Conservation (phyloP, 2,329 filamentous ascomycete species). For the Pezicula carpinea region DNA sequence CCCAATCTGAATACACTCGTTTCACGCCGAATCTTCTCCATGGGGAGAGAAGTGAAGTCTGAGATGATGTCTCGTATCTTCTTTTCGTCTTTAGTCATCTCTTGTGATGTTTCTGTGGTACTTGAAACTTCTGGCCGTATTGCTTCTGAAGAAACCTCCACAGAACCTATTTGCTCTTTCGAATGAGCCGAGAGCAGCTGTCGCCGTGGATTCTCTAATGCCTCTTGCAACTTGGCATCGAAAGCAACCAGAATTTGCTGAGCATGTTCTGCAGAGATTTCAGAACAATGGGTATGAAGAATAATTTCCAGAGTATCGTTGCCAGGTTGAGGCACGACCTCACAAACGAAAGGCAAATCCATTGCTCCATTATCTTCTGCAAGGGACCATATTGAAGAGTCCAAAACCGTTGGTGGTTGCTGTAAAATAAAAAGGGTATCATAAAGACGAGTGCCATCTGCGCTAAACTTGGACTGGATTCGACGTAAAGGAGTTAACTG, state of each 20-base stretch:
- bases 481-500: conserved; percentile 72
- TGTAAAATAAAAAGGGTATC: conserved; percentile 80
- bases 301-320: conserved; percentile 51
- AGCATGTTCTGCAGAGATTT: conserved; percentile 19
- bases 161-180: conserved; percentile 17
- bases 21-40: conserved; percentile 46
- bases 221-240: conserved; percentile 15
- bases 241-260: conserved; percentile 17
- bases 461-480: conserved; percentile 52
- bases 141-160: conserved; percentile 3
- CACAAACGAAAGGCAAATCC: conserved; percentile 75
- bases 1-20: conserved; percentile 86
- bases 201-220: conserved; percentile 23
- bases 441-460: conserved; percentile 57
- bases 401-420: conserved; percentile 53
- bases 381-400: conserved; percentile 50
- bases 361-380: conserved; percentile 57
- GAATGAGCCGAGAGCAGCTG: conserved; percentile 19
- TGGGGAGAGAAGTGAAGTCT: conserved; percentile 49
- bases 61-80: conserved; percentile 38
- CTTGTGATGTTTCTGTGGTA: background rate
- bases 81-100: conserved; percentile 30
- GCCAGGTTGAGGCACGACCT: conserved; percentile 55
- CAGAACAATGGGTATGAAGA: conserved; percentile 56
- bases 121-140: background rate